A percentile compares a stretch with the other conserved stretches of the same genome.
Evolutionary conservation across 352 stramenopile species (phyloP).

Genomic region (Blastocystis sp.): DNA sequence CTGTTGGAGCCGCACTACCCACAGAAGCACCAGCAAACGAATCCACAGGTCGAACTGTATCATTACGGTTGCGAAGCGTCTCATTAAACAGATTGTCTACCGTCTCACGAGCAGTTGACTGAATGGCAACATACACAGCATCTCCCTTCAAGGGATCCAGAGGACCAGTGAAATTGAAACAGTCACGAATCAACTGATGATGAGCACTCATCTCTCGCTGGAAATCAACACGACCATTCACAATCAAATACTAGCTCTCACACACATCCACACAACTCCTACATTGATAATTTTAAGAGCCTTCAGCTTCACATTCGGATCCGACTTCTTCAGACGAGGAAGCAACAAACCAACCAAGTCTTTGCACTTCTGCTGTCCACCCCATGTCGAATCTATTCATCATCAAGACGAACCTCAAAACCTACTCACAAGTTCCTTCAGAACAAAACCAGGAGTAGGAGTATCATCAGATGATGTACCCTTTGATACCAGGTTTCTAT

Average conservation of each 20-base stretch:
- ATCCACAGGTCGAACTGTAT: slow-evolving; percentile 1
- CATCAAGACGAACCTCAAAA: neutral
- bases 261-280: neutral
- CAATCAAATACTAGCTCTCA: slow-evolving; percentile 30
- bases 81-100: slow-evolving; percentile 60
- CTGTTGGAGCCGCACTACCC: neutral
- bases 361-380: slow-evolving; percentile 49
- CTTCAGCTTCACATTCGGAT: slow-evolving; percentile 61
- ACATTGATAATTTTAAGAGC: slow-evolving; percentile 60
- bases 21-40: slow-evolving; percentile 34
- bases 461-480: slow-evolving; percentile 44
- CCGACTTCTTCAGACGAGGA: slow-evolving; percentile 58
- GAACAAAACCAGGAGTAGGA: slow-evolving; percentile 61
- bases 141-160: slow-evolving; percentile 59
- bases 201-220: slow-evolving; percentile 54
- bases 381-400: slow-evolving; percentile 26
- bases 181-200: slow-evolving; percentile 46
- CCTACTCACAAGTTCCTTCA: slow-evolving; percentile 60
- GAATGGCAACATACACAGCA: slow-evolving; percentile 31
- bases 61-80: slow-evolving; percentile 30
- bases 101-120: slow-evolving; percentile 28
- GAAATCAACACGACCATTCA: slow-evolving; percentile 61
- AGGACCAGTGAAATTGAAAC: slow-evolving; percentile 26
- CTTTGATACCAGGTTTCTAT: slow-evolving; percentile 61
- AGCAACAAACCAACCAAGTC: slow-evolving; percentile 29